Conservation (phyloP, 2,329 filamentous ascomycete species). For the Pseudopyrenochaeta lycopersici region DNA sequence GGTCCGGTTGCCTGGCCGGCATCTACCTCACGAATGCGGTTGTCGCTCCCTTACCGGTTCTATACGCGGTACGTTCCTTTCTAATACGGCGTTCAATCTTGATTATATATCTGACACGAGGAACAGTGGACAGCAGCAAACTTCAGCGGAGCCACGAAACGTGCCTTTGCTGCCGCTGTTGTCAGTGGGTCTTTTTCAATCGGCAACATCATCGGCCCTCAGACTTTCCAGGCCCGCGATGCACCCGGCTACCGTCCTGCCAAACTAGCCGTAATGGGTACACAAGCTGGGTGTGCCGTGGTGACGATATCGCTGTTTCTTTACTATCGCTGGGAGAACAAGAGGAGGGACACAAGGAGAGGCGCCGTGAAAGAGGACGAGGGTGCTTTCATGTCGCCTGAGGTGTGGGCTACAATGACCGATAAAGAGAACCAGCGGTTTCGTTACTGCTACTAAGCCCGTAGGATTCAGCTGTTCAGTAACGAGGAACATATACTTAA, state of each 20-base stretch:
- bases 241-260: slow-evolving; percentile 45
- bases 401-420: slow-evolving; percentile 1
- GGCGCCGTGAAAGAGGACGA: slow-evolving; percentile 1
- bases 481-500: too few relatives aligned
- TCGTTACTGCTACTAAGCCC: slow-evolving; percentile 20
- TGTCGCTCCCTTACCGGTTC: slow-evolving; percentile 21
- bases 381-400: slow-evolving; percentile 3
- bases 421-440: slow-evolving; percentile 5
- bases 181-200: slow-evolving; percentile 47
- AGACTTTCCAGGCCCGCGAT: slow-evolving; percentile 23
- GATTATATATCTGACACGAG: background rate
- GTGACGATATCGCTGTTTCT: slow-evolving; percentile 14
- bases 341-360: slow-evolving; percentile 1
- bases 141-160: slow-evolving; percentile 47
- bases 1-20: slow-evolving; percentile 22
- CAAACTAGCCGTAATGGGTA: slow-evolving; percentile 52
- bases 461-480: too few relatives aligned
- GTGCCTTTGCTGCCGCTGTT: slow-evolving; percentile 40
- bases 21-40: slow-evolving; percentile 31
- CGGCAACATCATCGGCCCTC: slow-evolving; percentile 46
- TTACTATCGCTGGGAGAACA: slow-evolving; percentile 26
- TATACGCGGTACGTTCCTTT: slow-evolving; percentile 12
- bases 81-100: background rate
- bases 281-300: slow-evolving; percentile 37
- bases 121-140: slow-evolving; percentile 22